Base-by-base conservation (phyloP, 2,329 filamentous ascomycete species). In the Raffaelea arxii region DNA sequence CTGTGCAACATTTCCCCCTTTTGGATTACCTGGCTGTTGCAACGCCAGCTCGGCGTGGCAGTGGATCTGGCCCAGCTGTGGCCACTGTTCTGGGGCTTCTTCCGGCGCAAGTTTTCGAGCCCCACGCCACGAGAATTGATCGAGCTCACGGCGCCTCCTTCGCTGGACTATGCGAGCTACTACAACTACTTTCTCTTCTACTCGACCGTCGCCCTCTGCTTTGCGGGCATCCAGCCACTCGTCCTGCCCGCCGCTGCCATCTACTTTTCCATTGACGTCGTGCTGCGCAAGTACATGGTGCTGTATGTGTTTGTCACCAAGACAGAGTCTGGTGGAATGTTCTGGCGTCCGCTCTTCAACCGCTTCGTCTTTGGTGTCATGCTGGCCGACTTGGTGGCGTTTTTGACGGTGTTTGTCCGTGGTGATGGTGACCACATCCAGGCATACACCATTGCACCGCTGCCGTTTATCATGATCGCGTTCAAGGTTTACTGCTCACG, bases 121-220 rank as follows among this genome's bases (percentile, higher is more conserved):
- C 91, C 91, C 3, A 97, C 92, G 3, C 92, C 92, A 5, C 77
- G 92, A 55, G 84, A 95, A 62, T 71, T 92, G 55, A 97, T 97
- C 55, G 87, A 95, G 62, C 78, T 92, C 59, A 95, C 90, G 1
- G 92, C 92, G 4, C 92, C 92, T 1, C 90, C 87, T 2, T 73
- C 86, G 0, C 96, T 98, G 62, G 90, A 97, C 55, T 97, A 96
- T 59, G 88, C 92, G 49, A 88, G 80, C 56, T 97, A 97, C 67
- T 98, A 96, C 75, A 97, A 96, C 64, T 97, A 94, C 63, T 96
- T 96, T 65, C 72, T 97, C 25, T 98, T 87, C 67, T 98, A 97
- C 67, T 74, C 85, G 22, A 96, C 91, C 0, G 86, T 97, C 25
- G 84, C 88, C 0, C 71, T 98, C 16, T 88, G 82, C 57, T 96